Conservation (phyloP, 2,329 filamentous ascomycete genomes). For the Colletotrichum sp. region DNA sequence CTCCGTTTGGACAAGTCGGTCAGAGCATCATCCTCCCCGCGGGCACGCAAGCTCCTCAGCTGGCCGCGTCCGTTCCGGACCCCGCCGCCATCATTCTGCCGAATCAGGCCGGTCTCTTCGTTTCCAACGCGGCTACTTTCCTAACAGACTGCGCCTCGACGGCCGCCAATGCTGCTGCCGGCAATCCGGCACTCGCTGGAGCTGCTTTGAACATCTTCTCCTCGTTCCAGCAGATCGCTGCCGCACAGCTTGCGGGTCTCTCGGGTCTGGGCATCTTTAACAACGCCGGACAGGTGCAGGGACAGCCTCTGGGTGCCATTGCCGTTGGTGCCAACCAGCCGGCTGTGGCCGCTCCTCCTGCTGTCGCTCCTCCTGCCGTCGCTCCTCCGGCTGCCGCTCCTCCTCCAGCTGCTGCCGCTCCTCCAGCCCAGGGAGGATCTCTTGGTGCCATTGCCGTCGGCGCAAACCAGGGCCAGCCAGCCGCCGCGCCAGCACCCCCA, state of each 20-base stretch:
- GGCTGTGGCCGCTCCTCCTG: background rate
- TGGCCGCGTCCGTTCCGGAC: slow-evolving; percentile 38
- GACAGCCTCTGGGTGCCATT: background rate
- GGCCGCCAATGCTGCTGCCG: slow-evolving; percentile 17
- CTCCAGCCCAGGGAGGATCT: slow-evolving; percentile 1
- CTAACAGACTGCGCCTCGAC: slow-evolving; percentile 36
- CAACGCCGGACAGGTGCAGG: background rate
- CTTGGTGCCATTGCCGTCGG: slow-evolving; percentile 4
- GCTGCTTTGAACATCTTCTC: slow-evolving; percentile 25
- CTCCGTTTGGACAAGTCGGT: slow-evolving; percentile 37
- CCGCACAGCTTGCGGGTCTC: slow-evolving; percentile 29
- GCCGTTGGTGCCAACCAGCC: slow-evolving; percentile 6
- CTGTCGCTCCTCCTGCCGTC: background rate
- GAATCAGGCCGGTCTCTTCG: slow-evolving; percentile 34
- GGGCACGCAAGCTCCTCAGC: slow-evolving; percentile 32
- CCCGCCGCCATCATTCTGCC: slow-evolving; percentile 43
- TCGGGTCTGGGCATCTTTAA: slow-evolving; percentile 16
- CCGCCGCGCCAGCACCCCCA: background rate
- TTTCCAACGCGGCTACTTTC: slow-evolving; percentile 37
- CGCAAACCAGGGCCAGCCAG: background rate
- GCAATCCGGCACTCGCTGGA: slow-evolving; percentile 8
- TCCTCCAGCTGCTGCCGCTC: background rate
- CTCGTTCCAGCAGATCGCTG: slow-evolving; percentile 32
- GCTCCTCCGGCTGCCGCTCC: background rate
- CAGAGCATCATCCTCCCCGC: slow-evolving; percentile 39